Percentiles rank a stretch among this genome's conserved stretches.
phyloP scores from a whole-genome alignment of 768 basidiomycete genomes.

The Leccinum disarticulatum region DNA sequence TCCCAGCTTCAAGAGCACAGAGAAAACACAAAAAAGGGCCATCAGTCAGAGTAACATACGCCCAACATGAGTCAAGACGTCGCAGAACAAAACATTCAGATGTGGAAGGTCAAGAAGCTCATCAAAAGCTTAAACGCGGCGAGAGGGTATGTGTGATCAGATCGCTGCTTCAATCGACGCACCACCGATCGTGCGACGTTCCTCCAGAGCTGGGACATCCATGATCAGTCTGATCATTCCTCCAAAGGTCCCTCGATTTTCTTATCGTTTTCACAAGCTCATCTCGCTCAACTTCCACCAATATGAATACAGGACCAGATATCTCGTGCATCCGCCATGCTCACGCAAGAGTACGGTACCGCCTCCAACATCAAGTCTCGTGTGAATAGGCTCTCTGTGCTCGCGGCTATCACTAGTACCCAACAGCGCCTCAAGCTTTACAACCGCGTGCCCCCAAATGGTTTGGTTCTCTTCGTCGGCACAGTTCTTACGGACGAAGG shows the following conservation, averaged over 20 bases:
- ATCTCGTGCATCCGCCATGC: constrained; percentile 90
- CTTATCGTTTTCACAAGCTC: constrained; percentile 7
- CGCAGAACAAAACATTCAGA: constrained; percentile 95
- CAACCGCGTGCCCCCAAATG: constrained; percentile 94
- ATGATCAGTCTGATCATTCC: constrained; percentile 99
- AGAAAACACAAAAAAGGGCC: constrained; percentile 16
- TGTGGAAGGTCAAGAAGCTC: constrained; percentile 99
- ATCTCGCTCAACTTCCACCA: constrained; percentile 1
- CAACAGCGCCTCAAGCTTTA: constrained; percentile 97
- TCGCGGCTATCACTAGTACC: constrained; percentile 97
- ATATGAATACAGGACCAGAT: constrained; percentile 74
- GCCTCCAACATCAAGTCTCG: constrained; percentile 99
- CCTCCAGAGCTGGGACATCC: constrained; percentile 83
- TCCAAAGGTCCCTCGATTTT: constrained; percentile 63
- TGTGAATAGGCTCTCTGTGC: constrained; percentile 94
- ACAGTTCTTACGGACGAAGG: constrained; percentile 98
- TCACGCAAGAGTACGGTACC: constrained; percentile 97
- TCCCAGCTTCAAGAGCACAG: constrained; percentile 20
- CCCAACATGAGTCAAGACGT: constrained; percentile 77
- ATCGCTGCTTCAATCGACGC: neutral
- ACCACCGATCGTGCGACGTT: constrained; percentile 23
- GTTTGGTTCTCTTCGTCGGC: constrained; percentile 95
- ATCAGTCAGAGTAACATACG: constrained; percentile 15
- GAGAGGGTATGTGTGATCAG: constrained; percentile 34
- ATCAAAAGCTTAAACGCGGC: constrained; percentile 96